Conservation (phyloP, 345 rosid genomes). For the Erucastrum elatum region DNA sequence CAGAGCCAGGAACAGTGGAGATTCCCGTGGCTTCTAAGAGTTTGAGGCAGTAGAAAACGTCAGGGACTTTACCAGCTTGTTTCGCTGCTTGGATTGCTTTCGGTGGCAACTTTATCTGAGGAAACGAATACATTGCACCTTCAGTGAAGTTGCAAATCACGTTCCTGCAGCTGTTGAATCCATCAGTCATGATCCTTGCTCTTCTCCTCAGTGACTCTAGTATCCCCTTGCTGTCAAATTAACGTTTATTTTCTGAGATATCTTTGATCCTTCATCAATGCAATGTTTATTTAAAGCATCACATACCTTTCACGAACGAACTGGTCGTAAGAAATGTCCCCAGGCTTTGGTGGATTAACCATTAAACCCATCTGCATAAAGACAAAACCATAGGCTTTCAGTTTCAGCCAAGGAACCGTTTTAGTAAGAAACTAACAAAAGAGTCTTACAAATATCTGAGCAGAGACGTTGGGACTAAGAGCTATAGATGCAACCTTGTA, state of each 20-base stretch:
- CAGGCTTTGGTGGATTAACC: constrained; percentile 93
- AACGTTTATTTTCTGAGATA: constrained; percentile 6
- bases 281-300: neutral
- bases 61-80: constrained; percentile 79
- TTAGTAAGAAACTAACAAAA: neutral
- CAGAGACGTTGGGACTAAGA: constrained; percentile 95
- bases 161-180: constrained; percentile 96
- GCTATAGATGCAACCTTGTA: constrained; percentile 92
- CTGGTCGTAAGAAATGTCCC: constrained; percentile 87
- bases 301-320: constrained; percentile 78
- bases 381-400: neutral
- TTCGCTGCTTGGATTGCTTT: constrained; percentile 88
- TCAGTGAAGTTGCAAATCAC: constrained; percentile 98
- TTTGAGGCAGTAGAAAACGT: constrained; percentile 94
- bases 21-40: constrained; percentile 98
- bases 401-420: neutral
- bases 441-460: constrained; percentile 89
- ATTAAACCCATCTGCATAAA: constrained; percentile 82
- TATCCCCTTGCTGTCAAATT: constrained; percentile 71
- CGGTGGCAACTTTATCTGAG: constrained; percentile 82
- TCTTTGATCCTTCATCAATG: constrained; percentile 11
- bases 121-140: constrained; percentile 99
- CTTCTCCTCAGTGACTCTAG: constrained; percentile 89
- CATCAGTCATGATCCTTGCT: constrained; percentile 95
- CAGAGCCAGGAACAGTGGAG: constrained; percentile 98